Evolutionary conservation across 139 green algal species (phyloP).

Genomic region (Picochlorum sp.): DNA sequence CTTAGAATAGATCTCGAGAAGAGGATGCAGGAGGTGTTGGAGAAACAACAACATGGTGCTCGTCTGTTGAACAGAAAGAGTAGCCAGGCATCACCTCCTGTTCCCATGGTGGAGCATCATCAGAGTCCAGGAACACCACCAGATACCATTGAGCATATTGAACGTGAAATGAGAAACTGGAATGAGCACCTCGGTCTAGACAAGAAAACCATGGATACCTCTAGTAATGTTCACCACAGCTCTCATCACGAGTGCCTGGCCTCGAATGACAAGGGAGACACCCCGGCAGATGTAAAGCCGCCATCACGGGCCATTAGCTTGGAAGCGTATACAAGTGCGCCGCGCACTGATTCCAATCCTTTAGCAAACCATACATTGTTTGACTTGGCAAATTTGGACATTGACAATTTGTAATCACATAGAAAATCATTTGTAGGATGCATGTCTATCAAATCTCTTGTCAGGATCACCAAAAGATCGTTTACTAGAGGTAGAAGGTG

Average conservation of each 20-base stretch:
- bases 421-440: no score
- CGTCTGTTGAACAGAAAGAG: no score
- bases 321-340: not conserved
- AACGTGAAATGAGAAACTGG: not conserved
- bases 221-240: not conserved
- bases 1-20: not conserved
- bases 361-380: not conserved
- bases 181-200: not conserved
- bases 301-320: not conserved
- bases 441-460: not conserved
- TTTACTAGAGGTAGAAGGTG: not conserved
- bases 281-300: not conserved
- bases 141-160: no score
- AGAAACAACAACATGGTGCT: no score
- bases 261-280: not conserved
- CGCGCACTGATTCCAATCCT: not conserved
- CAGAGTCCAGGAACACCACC: no score
- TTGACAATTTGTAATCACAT: slow-evolving; percentile 1
- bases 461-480: not conserved
- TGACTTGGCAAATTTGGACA: slow-evolving; percentile 7
- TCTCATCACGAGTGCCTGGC: not conserved
- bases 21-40: no score
- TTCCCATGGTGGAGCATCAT: no score
- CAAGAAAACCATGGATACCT: not conserved
- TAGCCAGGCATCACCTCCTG: no score